These are phyloP conservation scores for Xylariaceae sp. DNA, from an alignment of 2,329 filamentous ascomycete genomes.

Conservation along the genomic window DNA sequence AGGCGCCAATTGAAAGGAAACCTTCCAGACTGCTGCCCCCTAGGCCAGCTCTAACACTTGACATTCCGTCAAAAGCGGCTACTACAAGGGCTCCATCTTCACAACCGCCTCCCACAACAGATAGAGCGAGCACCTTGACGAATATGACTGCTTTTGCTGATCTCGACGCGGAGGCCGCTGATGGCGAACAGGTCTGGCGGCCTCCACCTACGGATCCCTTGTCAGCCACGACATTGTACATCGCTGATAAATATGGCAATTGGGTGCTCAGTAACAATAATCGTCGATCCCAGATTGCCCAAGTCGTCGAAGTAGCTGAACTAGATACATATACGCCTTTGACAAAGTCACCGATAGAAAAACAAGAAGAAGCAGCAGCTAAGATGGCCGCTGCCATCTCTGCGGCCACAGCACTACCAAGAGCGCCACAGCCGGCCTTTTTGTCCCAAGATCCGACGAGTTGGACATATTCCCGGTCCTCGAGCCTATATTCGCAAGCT, in stretches of 20 bases:
- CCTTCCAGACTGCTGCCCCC: constrained; percentile 53
- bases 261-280: constrained; percentile 56
- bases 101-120: constrained; percentile 55
- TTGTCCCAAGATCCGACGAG: constrained; percentile 33
- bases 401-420: constrained; percentile 33
- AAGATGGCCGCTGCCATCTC: constrained; percentile 35
- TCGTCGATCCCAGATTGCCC: constrained; percentile 34
- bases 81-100: constrained; percentile 45
- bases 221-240: constrained; percentile 55
- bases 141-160: constrained; percentile 44
- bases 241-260: constrained; percentile 60
- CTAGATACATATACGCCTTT: constrained; percentile 41
- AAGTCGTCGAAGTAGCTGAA: constrained; percentile 33
- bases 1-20: constrained; percentile 40
- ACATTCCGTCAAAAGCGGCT: constrained; percentile 41
- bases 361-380: constrained; percentile 34
- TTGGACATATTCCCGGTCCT: constrained; percentile 39
- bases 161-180: constrained; percentile 42
- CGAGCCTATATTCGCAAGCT: constrained; percentile 48
- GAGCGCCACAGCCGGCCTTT: constrained; percentile 42
- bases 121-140: constrained; percentile 52
- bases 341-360: constrained; percentile 43
- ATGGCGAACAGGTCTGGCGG: constrained; percentile 56
- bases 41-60: constrained; percentile 52
- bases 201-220: constrained; percentile 54